Evolutionary conservation across 176 grass and related monocot species (phyloP), one percentile per base, ranked within the genome.

Genomic region (Juncus inflexus): DNA sequence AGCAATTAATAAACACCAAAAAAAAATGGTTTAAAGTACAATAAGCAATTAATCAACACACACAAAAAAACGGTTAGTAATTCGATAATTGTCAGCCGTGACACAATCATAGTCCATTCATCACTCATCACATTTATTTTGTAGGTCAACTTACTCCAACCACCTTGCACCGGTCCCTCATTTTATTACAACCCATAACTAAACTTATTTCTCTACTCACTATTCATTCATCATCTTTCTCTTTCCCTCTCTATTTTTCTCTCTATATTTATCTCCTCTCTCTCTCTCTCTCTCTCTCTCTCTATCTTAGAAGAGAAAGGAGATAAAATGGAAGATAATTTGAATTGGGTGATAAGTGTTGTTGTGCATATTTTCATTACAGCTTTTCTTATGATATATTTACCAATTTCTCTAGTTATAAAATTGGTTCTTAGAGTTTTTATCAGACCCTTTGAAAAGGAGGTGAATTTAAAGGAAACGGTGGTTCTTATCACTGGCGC

Each of bases 401-500:
- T 96, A 35, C 91, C 91, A 38, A 14, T 83, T 52, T 76, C 78
- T 60, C 76, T 78, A 57, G 0, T 83, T 35, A 73, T 79, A 62
- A 89, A 74, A 63, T 56, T 87, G 8, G 3, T 85, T 7, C 4
- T 36, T 3, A 9, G 78, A 41, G 1, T 85, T 12, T 53, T 90
- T 8, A 40, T 90, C 45, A 65, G 78, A 1, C 91, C 87, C 1
- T 83, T 96, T 57, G 52, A 51, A 16, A 8, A 49, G 10, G 79
- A 81, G 65, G 84, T 81, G 69, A 83, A 90, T 77, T 72, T 96
- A 68, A 72, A 67, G 62, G 80, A 83, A 70, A 90, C 90, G 84
- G 76, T 96, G 50, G 78, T 90, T 3, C 81, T 90, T 78, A 63
- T 96, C 76, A 96, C 91, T 61, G 91, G 81, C 35, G 91, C 91